These are phyloP conservation scores for Albatrellus ellisii DNA, from an alignment of 768 basidiomycete species.

Conservation along the genomic window DNA sequence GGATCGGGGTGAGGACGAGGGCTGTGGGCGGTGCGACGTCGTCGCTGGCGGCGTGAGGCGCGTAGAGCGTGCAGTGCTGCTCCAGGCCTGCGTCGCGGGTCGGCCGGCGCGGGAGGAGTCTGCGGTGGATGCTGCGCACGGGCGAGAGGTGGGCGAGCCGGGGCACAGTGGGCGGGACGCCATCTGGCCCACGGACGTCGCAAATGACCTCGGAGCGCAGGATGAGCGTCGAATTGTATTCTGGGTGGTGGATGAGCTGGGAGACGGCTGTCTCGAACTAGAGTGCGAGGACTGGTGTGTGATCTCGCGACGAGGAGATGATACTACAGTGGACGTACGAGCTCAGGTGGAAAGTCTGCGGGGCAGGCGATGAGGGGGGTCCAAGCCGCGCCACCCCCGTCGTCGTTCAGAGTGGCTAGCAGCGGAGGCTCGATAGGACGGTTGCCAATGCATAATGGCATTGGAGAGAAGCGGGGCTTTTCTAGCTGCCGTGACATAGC, in stretches of 20 bases:
- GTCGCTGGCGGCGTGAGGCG: conserved; percentile 12
- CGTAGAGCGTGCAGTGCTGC: conserved; percentile 70
- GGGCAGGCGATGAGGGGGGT: conserved; percentile 19
- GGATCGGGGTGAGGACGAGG: conserved; percentile 50
- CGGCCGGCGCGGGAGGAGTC: conserved; percentile 66
- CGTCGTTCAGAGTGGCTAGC: not conserved
- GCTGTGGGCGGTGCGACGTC: conserved; percentile 15
- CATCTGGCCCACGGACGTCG: conserved; percentile 21
- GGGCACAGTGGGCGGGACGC: conserved; percentile 21
- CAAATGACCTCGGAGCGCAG: conserved; percentile 63
- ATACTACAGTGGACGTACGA: conserved; percentile 15
- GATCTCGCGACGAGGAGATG: too few species aligned
- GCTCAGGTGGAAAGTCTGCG: conserved; percentile 20
- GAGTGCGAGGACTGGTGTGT: not conserved
- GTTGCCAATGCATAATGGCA: not conserved
- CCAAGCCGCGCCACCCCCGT: conserved; percentile 11
- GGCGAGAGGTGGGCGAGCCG: conserved; percentile 25
- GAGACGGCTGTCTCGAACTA: conserved; percentile 66
- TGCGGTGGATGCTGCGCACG: conserved; percentile 47
- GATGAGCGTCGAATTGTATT: conserved; percentile 87
- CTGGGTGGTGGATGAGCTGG: conserved; percentile 77
- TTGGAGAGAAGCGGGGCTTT: not conserved
- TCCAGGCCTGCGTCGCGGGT: conserved; percentile 61
- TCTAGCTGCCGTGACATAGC: not conserved
- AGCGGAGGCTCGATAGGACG: not conserved